A percentile compares a stretch with the other conserved stretches of the same genome.
Conservation (phyloP, 169 alveolate species). For the Cryptosporidium sp. region DNA sequence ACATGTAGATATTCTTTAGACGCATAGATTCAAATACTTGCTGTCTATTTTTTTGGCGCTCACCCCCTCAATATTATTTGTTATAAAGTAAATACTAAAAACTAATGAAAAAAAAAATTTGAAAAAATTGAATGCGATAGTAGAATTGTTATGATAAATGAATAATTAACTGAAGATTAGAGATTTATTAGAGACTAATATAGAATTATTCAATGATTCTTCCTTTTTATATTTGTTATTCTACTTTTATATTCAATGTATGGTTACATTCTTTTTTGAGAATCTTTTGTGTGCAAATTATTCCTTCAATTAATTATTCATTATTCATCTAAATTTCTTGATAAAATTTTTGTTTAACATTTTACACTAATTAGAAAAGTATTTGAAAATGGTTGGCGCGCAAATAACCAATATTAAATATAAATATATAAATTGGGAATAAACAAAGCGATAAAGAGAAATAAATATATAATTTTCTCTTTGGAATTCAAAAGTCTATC, state of each 20-base stretch:
- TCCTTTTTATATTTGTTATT: not conserved
- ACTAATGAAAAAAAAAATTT: not conserved
- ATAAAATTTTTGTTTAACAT: too few relatives aligned
- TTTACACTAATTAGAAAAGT: too few relatives aligned
- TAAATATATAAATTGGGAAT: too few relatives aligned
- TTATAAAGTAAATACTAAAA: not conserved
- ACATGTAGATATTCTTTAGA: constrained; percentile 77
- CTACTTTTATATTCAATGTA: not conserved
- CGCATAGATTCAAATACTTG: constrained; percentile 72
- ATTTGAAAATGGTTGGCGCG: not conserved
- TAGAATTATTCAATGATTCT: too few relatives aligned
- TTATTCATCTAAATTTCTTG: too few relatives aligned
- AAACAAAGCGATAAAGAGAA: not conserved
- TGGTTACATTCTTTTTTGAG: not conserved
- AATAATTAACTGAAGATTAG: too few relatives aligned
- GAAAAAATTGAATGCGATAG: not conserved
- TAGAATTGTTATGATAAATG: too few relatives aligned
- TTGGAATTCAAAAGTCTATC: not conserved
- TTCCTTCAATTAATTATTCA: too few relatives aligned
- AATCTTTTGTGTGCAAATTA: not conserved
- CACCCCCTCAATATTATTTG: not conserved
- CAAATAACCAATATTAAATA: too few relatives aligned
- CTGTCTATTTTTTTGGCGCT: constrained; percentile 24
- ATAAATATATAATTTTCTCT: not conserved
- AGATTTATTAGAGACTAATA: not conserved